Evolutionary conservation across 768 basidiomycete genomes (phyloP).

Genomic region (Hygrocybe punicea): DNA sequence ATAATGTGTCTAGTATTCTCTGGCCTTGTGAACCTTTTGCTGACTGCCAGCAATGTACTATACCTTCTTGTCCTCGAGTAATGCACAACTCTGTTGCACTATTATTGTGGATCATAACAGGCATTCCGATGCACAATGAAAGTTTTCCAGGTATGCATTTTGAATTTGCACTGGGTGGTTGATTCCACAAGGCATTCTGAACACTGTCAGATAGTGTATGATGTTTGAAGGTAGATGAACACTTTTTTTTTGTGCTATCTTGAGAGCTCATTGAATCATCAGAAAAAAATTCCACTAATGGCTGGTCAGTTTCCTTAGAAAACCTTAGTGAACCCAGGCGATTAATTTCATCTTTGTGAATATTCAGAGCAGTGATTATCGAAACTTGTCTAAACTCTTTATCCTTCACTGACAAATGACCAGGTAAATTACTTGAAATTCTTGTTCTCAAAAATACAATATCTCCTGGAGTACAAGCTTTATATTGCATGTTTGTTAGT

Average conservation of each 20-base stretch:
- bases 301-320: constrained; percentile 29
- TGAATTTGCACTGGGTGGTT: constrained; percentile 2
- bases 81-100: constrained; percentile 29
- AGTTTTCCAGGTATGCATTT: constrained; percentile 30
- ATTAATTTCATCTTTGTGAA: constrained; percentile 39
- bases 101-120: constrained; percentile 29
- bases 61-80: constrained; percentile 30
- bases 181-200: constrained; percentile 9
- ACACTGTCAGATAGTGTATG: not conserved
- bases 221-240: not conserved
- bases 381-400: constrained; percentile 32
- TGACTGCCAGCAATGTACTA: constrained; percentile 25
- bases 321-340: constrained; percentile 27
- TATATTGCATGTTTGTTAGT: constrained; percentile 27
- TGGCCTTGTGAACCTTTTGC: constrained; percentile 12
- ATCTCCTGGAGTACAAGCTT: constrained; percentile 38
- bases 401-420: constrained; percentile 9
- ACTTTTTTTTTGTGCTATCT: not conserved
- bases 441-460: constrained; percentile 31
- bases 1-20: constrained; percentile 16
- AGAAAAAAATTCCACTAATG: constrained; percentile 24
- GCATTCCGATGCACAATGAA: constrained; percentile 27
- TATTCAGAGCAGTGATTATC: constrained; percentile 39
- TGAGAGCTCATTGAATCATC: constrained; percentile 13
- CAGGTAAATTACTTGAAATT: constrained; percentile 15